Percentiles rank a stretch among this genome's conserved stretches.
Evolutionary conservation across 768 basidiomycete species (phyloP).

Genomic region (Aureoboletus auriporus): DNA sequence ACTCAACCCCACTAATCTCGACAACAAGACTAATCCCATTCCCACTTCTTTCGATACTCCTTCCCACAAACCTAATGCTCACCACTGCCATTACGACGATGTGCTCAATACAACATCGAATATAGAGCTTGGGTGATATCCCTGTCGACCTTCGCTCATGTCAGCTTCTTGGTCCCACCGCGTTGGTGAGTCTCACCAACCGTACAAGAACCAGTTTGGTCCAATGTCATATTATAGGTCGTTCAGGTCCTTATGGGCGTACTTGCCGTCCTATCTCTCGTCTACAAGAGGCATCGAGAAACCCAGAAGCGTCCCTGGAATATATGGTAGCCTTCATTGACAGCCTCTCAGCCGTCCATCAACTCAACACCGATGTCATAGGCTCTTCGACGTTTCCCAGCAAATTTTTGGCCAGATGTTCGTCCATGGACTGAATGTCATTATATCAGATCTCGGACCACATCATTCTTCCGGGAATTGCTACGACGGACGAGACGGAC

Average conservation of each 20-base stretch:
- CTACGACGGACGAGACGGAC: neutral
- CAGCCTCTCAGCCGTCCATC: neutral
- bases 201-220: neutral
- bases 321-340: slow-evolving; percentile 64
- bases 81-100: too few species aligned
- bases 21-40: too few species aligned
- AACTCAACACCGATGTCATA: slow-evolving; percentile 27
- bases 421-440: slow-evolving; percentile 73
- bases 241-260: slow-evolving; percentile 89
- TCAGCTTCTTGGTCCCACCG: slow-evolving; percentile 45
- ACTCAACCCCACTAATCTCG: too few species aligned
- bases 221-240: slow-evolving; percentile 37
- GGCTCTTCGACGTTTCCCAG: slow-evolving; percentile 92
- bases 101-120: too few species aligned
- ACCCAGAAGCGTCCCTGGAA: slow-evolving; percentile 82
- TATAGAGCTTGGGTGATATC: too few species aligned
- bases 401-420: slow-evolving; percentile 85
- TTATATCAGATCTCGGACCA: slow-evolving; percentile 76
- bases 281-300: slow-evolving; percentile 88
- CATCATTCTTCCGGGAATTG: slow-evolving; percentile 60
- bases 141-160: slow-evolving; percentile 39
- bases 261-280: slow-evolving; percentile 80
- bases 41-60: too few species aligned
- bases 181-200: slow-evolving; percentile 31
- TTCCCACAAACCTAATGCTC: too few species aligned